A percentile compares a stretch with the other conserved stretches of the same genome.
Evolutionary conservation across 768 basidiomycete genomes (phyloP).

Genomic region (Mycena haematopus): DNA sequence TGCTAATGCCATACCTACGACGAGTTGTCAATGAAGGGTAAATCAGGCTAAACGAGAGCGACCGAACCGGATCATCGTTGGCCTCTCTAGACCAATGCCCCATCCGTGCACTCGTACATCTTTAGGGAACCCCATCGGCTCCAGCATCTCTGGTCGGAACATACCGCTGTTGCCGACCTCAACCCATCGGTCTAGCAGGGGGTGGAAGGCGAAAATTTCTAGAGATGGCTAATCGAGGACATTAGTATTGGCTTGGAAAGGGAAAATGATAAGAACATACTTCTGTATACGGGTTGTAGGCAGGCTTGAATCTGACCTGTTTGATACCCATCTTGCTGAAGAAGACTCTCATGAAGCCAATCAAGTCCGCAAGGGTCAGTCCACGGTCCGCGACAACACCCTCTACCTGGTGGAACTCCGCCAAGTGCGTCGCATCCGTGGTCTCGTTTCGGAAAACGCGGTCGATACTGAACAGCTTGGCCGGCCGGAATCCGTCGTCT

Average conservation of each 20-base stretch:
- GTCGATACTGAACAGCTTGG: slow-evolving; percentile 96
- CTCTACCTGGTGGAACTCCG: slow-evolving; percentile 99
- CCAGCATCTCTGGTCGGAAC: slow-evolving; percentile 99
- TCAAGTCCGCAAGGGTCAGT: slow-evolving; percentile 92
- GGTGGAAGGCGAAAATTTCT: slow-evolving; percentile 99
- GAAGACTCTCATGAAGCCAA: slow-evolving; percentile 99
- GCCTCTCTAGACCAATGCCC: slow-evolving; percentile 93
- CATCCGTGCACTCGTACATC: slow-evolving; percentile 97
- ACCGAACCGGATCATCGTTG: slow-evolving; percentile 96
- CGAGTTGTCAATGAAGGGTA: slow-evolving; percentile 5
- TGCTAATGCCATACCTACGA: slow-evolving; percentile 93
- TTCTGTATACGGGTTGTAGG: slow-evolving; percentile 98
- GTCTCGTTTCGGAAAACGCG: slow-evolving; percentile 99
- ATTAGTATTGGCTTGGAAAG: slow-evolving; percentile 1
- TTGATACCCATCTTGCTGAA: slow-evolving; percentile 98
- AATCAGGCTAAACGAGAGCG: not conserved
- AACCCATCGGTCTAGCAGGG: slow-evolving; percentile 91
- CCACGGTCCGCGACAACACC: slow-evolving; percentile 96
- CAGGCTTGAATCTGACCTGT: slow-evolving; percentile 95
- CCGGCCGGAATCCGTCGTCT: slow-evolving; percentile 85
- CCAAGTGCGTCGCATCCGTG: slow-evolving; percentile 96
- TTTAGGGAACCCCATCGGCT: slow-evolving; percentile 97
- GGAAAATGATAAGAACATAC: slow-evolving; percentile 48
- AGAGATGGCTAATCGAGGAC: slow-evolving; percentile 74
- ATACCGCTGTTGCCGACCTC: slow-evolving; percentile 99